Percentiles rank a stretch among this genome's conserved stretches.
These are phyloP conservation scores for Thozetella sp. DNA, from an alignment of 495 filamentous ascomycete genomes.

Conservation along the genomic window DNA sequence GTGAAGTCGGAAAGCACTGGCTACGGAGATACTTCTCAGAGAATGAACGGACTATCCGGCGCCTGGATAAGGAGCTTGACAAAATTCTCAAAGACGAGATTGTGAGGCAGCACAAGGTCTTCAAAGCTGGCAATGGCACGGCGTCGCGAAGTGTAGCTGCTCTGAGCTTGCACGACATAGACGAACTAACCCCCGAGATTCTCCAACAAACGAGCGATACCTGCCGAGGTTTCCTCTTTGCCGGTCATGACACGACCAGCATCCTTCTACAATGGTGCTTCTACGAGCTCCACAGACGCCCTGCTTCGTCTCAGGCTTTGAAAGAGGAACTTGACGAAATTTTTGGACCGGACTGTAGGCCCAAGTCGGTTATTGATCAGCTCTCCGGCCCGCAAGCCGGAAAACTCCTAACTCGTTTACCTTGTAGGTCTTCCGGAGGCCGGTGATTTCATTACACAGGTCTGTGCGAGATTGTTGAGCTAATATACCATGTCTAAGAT, in stretches of 20 bases:
- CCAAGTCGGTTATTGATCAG: slow-evolving; percentile 11
- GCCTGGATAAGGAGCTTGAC: slow-evolving; percentile 2
- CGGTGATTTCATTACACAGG: too few relatives aligned
- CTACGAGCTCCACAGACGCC: slow-evolving; percentile 40
- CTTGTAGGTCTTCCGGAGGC: slow-evolving; percentile 22
- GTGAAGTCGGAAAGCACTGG: slow-evolving; percentile 1
- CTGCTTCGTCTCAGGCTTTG: slow-evolving; percentile 27
- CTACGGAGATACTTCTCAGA: neutral
- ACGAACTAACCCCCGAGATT: slow-evolving; percentile 9
- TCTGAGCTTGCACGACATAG: slow-evolving; percentile 15
- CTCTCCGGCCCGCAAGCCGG: slow-evolving; percentile 22
- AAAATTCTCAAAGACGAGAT: slow-evolving; percentile 12
- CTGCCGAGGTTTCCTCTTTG: slow-evolving; percentile 33
- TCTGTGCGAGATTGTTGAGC: too few relatives aligned
- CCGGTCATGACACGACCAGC: slow-evolving; percentile 42
- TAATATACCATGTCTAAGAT: neutral
- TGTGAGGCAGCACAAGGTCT: slow-evolving; percentile 3
- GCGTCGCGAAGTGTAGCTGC: slow-evolving; percentile 17
- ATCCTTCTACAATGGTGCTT: slow-evolving; percentile 28
- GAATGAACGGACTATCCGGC: neutral
- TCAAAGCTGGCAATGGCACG: slow-evolving; percentile 1
- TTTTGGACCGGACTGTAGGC: slow-evolving; percentile 15
- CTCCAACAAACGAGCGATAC: slow-evolving; percentile 14
- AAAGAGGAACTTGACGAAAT: slow-evolving; percentile 39
- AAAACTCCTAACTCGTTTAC: slow-evolving; percentile 34